These are phyloP conservation scores for Trypanosoma avium DNA, from an alignment of 208 protist species.

Conservation along the genomic window DNA sequence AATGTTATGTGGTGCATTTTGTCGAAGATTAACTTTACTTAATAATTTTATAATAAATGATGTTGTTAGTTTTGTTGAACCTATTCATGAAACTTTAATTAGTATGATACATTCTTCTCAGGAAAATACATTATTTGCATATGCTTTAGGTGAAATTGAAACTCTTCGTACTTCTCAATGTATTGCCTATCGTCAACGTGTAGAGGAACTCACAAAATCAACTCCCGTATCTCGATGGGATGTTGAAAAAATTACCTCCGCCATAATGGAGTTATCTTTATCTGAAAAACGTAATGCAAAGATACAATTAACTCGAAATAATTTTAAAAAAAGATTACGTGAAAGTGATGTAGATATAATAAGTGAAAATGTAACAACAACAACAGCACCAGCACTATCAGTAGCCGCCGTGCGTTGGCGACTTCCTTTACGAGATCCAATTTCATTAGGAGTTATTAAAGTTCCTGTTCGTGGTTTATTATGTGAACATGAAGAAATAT, in stretches of 20 bases:
- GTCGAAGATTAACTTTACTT: constrained; percentile 11
- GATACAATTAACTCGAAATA: background rate
- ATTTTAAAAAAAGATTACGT: constrained; percentile 29
- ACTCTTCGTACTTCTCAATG: constrained; percentile 39
- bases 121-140: constrained; percentile 31
- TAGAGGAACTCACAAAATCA: constrained; percentile 35
- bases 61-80: constrained; percentile 7
- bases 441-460: constrained; percentile 50
- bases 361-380: constrained; percentile 15
- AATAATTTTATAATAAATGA: constrained; percentile 8
- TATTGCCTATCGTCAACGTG: constrained; percentile 28
- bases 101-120: background rate
- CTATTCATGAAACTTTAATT: constrained; percentile 15
- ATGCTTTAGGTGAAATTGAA: constrained; percentile 51
- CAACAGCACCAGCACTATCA: background rate
- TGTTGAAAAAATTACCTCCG: constrained; percentile 24
- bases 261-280: constrained; percentile 16
- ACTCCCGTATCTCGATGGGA: constrained; percentile 31
- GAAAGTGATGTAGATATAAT: too few relatives aligned
- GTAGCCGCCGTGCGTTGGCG: constrained; percentile 23
- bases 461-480: constrained; percentile 50
- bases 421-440: constrained; percentile 59
- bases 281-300: background rate
- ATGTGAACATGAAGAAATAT: constrained; percentile 74
- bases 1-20: constrained; percentile 29